Evolutionary conservation across 2,329 filamentous ascomycete genomes (phyloP).

Genomic region (Penicillium sp.): DNA sequence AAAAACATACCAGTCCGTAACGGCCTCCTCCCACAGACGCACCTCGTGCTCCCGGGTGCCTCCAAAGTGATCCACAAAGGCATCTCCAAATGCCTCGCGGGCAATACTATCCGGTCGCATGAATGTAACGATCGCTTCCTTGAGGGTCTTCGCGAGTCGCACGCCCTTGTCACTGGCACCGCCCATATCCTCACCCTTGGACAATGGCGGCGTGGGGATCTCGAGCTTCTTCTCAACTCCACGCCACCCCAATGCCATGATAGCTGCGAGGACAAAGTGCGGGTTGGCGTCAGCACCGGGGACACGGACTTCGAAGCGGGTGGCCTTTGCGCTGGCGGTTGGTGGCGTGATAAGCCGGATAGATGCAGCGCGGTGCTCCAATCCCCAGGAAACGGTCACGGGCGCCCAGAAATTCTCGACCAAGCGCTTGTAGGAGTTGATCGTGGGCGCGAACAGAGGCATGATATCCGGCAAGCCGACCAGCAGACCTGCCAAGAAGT

Average conservation of each 20-base stretch:
- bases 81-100: slow-evolving; percentile 89
- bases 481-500: slow-evolving; percentile 89
- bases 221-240: slow-evolving; percentile 90
- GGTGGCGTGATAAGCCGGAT: slow-evolving; percentile 88
- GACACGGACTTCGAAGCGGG: slow-evolving; percentile 88
- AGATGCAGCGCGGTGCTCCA: slow-evolving; percentile 90
- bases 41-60: slow-evolving; percentile 92
- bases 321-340: slow-evolving; percentile 77
- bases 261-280: slow-evolving; percentile 79
- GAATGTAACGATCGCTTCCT: slow-evolving; percentile 79
- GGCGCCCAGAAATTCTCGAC: slow-evolving; percentile 99
- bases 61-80: slow-evolving; percentile 92
- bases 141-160: slow-evolving; percentile 77
- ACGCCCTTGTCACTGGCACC: slow-evolving; percentile 67
- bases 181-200: slow-evolving; percentile 80
- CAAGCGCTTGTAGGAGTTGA: slow-evolving; percentile 97
- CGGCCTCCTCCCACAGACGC: slow-evolving; percentile 87
- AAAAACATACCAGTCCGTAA: slow-evolving; percentile 83
- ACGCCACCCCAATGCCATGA: slow-evolving; percentile 83
- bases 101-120: slow-evolving; percentile 76
- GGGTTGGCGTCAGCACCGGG: slow-evolving; percentile 93
- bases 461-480: slow-evolving; percentile 91
- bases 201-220: slow-evolving; percentile 77
- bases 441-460: slow-evolving; percentile 88
- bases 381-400: slow-evolving; percentile 93